Evolutionary conservation across 2,329 filamentous ascomycete species (phyloP).

Genomic region (Davidsoniella australis): DNA sequence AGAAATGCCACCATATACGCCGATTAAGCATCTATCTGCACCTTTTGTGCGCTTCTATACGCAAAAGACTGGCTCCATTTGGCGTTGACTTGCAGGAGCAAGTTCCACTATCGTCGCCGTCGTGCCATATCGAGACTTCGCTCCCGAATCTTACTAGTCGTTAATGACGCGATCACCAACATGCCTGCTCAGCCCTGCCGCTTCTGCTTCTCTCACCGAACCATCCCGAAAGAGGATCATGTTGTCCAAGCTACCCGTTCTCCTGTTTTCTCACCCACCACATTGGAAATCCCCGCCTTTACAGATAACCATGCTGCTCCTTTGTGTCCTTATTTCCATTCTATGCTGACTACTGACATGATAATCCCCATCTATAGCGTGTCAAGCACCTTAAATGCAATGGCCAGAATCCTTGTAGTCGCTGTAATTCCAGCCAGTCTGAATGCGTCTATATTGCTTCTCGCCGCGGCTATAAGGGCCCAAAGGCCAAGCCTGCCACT

Average conservation of each 20-base stretch:
- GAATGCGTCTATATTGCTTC: conserved; percentile 59
- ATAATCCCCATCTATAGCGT: conserved; percentile 23
- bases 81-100: not conserved
- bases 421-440: conserved; percentile 40
- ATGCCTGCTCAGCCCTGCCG: not conserved
- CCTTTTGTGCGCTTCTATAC: too few relatives aligned
- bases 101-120: not conserved
- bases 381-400: conserved; percentile 62
- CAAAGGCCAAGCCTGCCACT: conserved; percentile 28
- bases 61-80: too few relatives aligned
- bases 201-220: too few relatives aligned
- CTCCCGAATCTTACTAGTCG: conserved; percentile 6
- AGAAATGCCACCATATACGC: not conserved
- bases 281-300: not conserved
- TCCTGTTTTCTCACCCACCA: not conserved
- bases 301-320: not conserved
- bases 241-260: not conserved
- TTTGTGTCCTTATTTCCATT: not conserved
- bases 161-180: conserved; percentile 1
- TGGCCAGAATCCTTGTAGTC: conserved; percentile 49
- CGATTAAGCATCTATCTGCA: too few relatives aligned
- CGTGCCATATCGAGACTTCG: not conserved
- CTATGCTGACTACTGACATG: not conserved
- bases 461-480: conserved; percentile 57
- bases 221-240: too few relatives aligned